phyloP scores from a whole-genome alignment of 768 basidiomycete species.

The Tulasnella sp. region DNA sequence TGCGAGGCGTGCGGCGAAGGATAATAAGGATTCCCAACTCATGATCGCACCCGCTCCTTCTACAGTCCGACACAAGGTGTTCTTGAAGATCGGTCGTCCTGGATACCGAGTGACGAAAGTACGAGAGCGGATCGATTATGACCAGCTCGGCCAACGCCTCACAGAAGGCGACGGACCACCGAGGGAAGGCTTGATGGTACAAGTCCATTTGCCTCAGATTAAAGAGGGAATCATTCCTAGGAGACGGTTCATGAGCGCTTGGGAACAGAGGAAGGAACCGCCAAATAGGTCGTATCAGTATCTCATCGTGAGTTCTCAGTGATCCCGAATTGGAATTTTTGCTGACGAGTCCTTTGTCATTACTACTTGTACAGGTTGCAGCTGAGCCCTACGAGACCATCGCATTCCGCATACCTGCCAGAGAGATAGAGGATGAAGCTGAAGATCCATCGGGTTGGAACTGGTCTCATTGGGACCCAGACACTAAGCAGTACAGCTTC shows the following conservation, averaged over 20 bases:
- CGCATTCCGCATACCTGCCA: slow-evolving; percentile 95
- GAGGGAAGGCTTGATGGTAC: slow-evolving; percentile 95
- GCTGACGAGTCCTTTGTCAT: neutral
- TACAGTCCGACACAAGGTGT: slow-evolving; percentile 81
- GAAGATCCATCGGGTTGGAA: slow-evolving; percentile 88
- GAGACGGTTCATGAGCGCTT: slow-evolving; percentile 91
- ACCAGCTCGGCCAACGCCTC: slow-evolving; percentile 20
- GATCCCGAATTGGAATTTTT: neutral
- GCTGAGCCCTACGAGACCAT: slow-evolving; percentile 99
- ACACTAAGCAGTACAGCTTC: slow-evolving; percentile 96
- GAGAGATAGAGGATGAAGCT: slow-evolving; percentile 75
- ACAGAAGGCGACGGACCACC: slow-evolving; percentile 49
- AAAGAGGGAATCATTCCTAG: slow-evolving; percentile 77
- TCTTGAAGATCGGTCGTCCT: slow-evolving; percentile 93
- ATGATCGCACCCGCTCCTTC: slow-evolving; percentile 80
- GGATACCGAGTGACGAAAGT: slow-evolving; percentile 97
- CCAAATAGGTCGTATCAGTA: slow-evolving; percentile 97
- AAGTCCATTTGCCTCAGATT: slow-evolving; percentile 92
- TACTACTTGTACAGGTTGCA: slow-evolving; percentile 58
- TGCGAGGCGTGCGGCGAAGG: slow-evolving; percentile 91
- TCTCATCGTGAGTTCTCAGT: slow-evolving; percentile 67
- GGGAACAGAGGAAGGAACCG: slow-evolving; percentile 92
- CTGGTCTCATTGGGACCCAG: slow-evolving; percentile 99
- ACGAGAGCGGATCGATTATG: slow-evolving; percentile 49
- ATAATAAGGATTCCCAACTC: slow-evolving; percentile 87